phyloP scores from a whole-genome alignment of 768 basidiomycete genomes.

The Nevesoporus exiguus region DNA sequence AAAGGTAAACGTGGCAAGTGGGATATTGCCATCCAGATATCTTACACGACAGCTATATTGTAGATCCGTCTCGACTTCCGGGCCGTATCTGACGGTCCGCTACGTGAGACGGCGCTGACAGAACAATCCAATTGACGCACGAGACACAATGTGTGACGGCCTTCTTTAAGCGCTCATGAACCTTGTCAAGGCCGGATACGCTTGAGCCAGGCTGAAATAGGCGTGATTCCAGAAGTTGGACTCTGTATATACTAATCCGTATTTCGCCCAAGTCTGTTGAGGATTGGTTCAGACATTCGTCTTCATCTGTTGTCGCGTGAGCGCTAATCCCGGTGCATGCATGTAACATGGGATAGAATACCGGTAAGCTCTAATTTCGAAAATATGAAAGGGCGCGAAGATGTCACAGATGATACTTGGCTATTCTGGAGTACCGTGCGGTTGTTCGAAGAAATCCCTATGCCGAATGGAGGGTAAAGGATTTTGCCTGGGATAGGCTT shows the following conservation, averaged over 20 bases:
- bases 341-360: constrained; percentile 6
- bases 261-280: constrained; percentile 24
- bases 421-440: constrained; percentile 8
- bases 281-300: constrained; percentile 17
- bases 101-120: neutral
- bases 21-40: constrained; percentile 13
- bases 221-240: neutral
- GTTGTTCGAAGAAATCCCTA: neutral
- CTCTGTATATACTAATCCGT: constrained; percentile 9
- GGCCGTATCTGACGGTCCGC: constrained; percentile 21
- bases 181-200: constrained; percentile 10
- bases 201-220: no score
- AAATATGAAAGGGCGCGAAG: constrained; percentile 23
- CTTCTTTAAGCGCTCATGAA: constrained; percentile 33
- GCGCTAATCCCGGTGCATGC: no score
- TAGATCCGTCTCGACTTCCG: constrained; percentile 4
- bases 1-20: constrained; percentile 28
- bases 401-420: constrained; percentile 11
- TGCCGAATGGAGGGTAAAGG: neutral
- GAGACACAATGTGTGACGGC: constrained; percentile 28
- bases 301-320: constrained; percentile 26
- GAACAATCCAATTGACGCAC: constrained; percentile 12
- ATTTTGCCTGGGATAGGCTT: constrained; percentile 1
- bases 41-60: neutral
- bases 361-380: constrained; percentile 29